A percentile compares a stretch with the other conserved stretches of the same genome.
phyloP scores from a whole-genome alignment of 345 rosid species.

The Raphanus raphanistrum region DNA sequence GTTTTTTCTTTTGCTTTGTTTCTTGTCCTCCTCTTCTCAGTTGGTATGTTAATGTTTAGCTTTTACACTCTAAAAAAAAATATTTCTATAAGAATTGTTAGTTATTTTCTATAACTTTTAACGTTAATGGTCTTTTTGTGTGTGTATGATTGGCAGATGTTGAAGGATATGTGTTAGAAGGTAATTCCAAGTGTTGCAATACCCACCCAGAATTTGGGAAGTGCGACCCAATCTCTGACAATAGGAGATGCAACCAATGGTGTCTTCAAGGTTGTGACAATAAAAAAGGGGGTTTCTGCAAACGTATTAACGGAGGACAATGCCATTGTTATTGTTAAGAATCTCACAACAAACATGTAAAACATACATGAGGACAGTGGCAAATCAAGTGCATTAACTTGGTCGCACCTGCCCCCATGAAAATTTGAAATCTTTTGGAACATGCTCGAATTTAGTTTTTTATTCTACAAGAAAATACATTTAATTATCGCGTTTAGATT shows the following conservation, averaged over 20 bases:
- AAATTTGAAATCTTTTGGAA: no score
- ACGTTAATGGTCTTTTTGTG: no score
- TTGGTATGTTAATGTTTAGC: slow-evolving; percentile 8
- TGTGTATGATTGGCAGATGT: not conserved
- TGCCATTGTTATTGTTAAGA: slow-evolving; percentile 23
- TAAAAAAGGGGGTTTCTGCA: slow-evolving; percentile 13
- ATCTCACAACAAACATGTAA: not conserved
- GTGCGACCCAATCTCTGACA: slow-evolving; percentile 1
- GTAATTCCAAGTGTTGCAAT: slow-evolving; percentile 28
- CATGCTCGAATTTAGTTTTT: no score
- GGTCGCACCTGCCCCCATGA: no score
- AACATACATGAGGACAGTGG: not conserved
- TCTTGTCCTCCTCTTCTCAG: not conserved
- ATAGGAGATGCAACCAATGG: slow-evolving; percentile 6
- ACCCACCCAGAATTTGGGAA: slow-evolving; percentile 26
- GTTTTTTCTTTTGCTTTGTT: slow-evolving; percentile 16
- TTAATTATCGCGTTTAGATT: not conserved
- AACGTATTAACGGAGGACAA: slow-evolving; percentile 8
- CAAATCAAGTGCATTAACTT: no score
- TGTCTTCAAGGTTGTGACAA: slow-evolving; percentile 16
- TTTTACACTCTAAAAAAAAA: not conserved
- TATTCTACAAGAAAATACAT: not conserved
- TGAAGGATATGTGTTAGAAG: not conserved
- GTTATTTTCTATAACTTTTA: not conserved
- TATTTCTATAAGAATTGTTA: not conserved